Evolutionary conservation across 1,284 basidiomycete genomes (phyloP), one percentile per base, ranked within the genome.

Genomic region (Xanthoconium separans): DNA sequence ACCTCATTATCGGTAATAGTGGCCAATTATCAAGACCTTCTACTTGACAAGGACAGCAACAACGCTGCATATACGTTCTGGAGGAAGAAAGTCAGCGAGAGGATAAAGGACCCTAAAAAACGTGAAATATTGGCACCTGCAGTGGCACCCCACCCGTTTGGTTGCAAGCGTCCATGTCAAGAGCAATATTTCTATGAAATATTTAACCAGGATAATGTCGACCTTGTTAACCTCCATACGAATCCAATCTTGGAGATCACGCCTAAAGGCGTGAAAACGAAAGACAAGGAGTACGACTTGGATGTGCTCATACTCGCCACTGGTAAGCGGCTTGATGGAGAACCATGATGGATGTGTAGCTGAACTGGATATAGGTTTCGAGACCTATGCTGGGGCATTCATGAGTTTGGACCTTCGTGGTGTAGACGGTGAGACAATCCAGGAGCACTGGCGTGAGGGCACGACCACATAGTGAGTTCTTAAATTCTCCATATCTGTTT

Each of bases 191-290:
- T 53, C 39, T 63, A 63, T 20, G 61, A 58, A 16, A 42, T 56
- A n/a, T 53, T 61, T 30, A 52, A 59, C 59, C 58, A 54, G 10
- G 55, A 61, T 9, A 61, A 61, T 4, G 49, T 61, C 2, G 60
- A 63, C 4, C n/a, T 61, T 12, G 47, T 61, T 4, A 48, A 63
- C 18, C 0, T 59, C 2, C 58, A 39, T 4, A 41, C 37, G 22
- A 44, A 34, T 0, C 50, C 60, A 2, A 62, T 62, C 15, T n/a
- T 53, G 2, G 59, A 61, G 51, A 52, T 18, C 22, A 48, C 37
- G 2, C 47, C 37, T 1, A 48, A 22, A 31, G 47, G 29, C 6
- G 18, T 61, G n/a, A 53, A 40, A 44, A 50, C 59, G 8, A n/a
- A 44, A 1, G 11, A 40, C 4, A 47, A 41, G 18, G 53, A 61